Percentiles rank a stretch among this genome's conserved stretches.
These are phyloP conservation scores for Hemerocallis citrina DNA, from an alignment of 106 monocot genomes.

Conservation along the genomic window DNA sequence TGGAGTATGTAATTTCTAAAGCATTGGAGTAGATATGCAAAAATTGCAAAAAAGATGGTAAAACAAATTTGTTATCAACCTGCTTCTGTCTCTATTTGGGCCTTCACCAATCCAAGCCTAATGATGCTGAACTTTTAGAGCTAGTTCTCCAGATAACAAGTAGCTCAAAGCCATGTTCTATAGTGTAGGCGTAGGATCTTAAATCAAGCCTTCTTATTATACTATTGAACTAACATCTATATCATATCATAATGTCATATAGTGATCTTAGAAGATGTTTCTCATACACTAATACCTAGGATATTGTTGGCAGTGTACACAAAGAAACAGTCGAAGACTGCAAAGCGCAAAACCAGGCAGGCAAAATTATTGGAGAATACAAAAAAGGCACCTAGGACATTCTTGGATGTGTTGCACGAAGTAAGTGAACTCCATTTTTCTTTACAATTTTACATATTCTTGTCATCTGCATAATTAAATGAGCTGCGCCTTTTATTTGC, in stretches of 20 bases:
- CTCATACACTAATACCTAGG: neutral
- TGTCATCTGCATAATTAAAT: too few species aligned
- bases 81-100: neutral
- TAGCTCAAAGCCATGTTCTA: too few species aligned
- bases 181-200: too few species aligned
- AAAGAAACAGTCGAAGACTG: constrained; percentile 18
- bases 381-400: constrained; percentile 18
- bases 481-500: too few species aligned
- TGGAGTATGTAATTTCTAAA: too few species aligned
- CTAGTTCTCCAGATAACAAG: too few species aligned
- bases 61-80: too few species aligned
- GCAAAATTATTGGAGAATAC: constrained; percentile 22
- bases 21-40: too few species aligned
- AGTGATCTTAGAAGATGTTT: neutral
- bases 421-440: constrained; percentile 7
- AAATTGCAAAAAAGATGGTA: too few species aligned
- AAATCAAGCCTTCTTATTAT: neutral
- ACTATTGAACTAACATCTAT: neutral
- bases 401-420: constrained; percentile 16
- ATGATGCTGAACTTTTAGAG: too few species aligned
- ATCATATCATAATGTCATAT: neutral
- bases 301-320: constrained; percentile 9
- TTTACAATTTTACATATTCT: neutral
- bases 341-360: constrained; percentile 27
- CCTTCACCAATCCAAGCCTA: neutral